These are phyloP conservation scores for Wickerhamiella infanticola DNA, from an alignment of 1,139 yeast genomes.

Conservation along the genomic window DNA sequence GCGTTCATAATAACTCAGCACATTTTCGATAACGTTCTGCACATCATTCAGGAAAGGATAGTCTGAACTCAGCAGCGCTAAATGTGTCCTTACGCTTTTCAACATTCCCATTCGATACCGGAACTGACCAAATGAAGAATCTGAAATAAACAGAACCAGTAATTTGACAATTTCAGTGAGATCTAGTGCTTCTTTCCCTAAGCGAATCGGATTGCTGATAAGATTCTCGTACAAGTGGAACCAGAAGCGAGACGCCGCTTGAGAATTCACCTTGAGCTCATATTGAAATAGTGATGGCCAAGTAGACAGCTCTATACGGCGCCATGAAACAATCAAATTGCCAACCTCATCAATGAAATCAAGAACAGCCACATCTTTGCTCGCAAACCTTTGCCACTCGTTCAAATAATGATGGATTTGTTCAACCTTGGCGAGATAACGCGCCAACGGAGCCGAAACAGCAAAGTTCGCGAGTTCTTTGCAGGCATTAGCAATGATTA, in stretches of 20 bases:
- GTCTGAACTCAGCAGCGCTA: constrained; percentile 2
- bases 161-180: constrained; percentile 42
- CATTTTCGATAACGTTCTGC: constrained; percentile 40
- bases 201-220: constrained; percentile 17
- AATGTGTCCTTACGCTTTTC: constrained; percentile 45
- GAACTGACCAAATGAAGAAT: constrained; percentile 65
- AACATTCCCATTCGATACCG: constrained; percentile 40
- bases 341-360: constrained; percentile 44
- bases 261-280: constrained; percentile 43
- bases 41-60: constrained; percentile 14
- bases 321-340: constrained; percentile 69
- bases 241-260: constrained; percentile 72
- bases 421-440: constrained; percentile 67
- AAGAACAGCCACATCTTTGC: constrained; percentile 53
- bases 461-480: constrained; percentile 52
- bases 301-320: constrained; percentile 68
- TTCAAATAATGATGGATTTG: constrained; percentile 66
- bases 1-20: constrained; percentile 50
- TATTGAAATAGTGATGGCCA: constrained; percentile 65
- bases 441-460: constrained; percentile 56
- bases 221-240: constrained; percentile 71
- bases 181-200: constrained; percentile 22
- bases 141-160: constrained; percentile 58
- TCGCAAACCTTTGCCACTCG: constrained; percentile 93
- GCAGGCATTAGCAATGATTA: constrained; percentile 49